phyloP scores from a whole-genome alignment of 2,329 filamentous ascomycete species.

The Tolypocladium nubicola region DNA sequence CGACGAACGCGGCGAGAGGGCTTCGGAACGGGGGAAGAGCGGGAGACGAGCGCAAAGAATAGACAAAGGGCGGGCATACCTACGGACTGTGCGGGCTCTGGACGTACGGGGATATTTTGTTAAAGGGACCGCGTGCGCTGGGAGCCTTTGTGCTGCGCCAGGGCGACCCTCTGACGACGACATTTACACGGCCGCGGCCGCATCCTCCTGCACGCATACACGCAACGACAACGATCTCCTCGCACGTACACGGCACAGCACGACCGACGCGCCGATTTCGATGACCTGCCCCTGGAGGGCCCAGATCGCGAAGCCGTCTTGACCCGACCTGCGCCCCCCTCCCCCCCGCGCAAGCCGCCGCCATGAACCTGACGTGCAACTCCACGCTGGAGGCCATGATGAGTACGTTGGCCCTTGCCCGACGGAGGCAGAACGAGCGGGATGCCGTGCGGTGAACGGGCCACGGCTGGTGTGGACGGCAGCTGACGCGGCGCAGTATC shows the following conservation, averaged over 20 bases:
- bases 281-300: slow-evolving; percentile 1
- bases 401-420: slow-evolving; percentile 18
- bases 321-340: neutral
- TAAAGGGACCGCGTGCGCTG: neutral
- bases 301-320: neutral
- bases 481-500: slow-evolving; percentile 21
- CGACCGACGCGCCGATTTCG: neutral
- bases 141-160: neutral
- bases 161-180: neutral
- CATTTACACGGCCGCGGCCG: neutral
- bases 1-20: neutral
- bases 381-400: slow-evolving; percentile 31
- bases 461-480: neutral
- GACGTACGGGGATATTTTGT: neutral
- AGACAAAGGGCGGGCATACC: neutral
- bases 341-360: slow-evolving; percentile 3
- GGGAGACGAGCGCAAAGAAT: neutral
- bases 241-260: neutral
- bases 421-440: neutral
- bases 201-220: neutral
- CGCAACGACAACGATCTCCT: neutral
- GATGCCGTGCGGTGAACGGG: neutral
- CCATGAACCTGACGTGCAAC: slow-evolving; percentile 30
- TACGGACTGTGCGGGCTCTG: too few relatives aligned
- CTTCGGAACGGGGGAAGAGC: neutral